Evolutionary conservation across 805 yeast genomes (phyloP), one percentile per base, ranked within the genome.

Genomic region (Kazachstania africana): DNA sequence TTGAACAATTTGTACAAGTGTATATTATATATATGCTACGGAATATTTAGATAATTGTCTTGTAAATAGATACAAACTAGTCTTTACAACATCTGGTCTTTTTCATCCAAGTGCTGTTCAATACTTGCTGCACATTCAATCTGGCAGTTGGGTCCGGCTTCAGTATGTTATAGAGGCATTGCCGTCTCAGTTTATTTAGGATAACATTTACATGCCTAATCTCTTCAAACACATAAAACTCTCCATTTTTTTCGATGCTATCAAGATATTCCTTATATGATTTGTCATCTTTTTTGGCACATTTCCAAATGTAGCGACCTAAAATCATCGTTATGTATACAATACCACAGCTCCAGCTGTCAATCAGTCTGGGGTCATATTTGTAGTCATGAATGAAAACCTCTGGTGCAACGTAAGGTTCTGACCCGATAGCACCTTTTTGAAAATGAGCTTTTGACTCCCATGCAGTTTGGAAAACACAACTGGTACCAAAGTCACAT

Each of bases 321-420:
- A 93, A 75, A 31, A 93, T 52, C 87, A 78, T 78, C 6, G 77
- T 78, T 62, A 78, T 62, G 52, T 78, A 78, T 15, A 79, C 68
- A 1, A 87, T 69, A 25, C 95, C 96, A 26, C 75, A 55, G 2
- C 95, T 81, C 96, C 96, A 87, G 35, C 79, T 70, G 53, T 87
- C 96, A 27, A 81, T 88, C 17, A 75, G 64, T 27, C 85, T 59
- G 12, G 94, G 84, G 43, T 83, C 93, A 47, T 79, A 80, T 25
- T 63, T 61, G 27, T 60, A 65, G 28, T 66, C 64, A 5, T 60
- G 53, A 14, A 50, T 49, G 48, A 71, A 80, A 53, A 85, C 95
- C 50, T 85, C 96, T 1, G 96, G 96, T 0, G 95, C 82, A 50
- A 85, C 84, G 55, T 83, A 87, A 2, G 95, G 91, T 36, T 76